A percentile compares a stretch with the other conserved stretches of the same genome.
Conservation (phyloP, 176 grass and related monocot species). For the Triticum turgidum region DNA sequence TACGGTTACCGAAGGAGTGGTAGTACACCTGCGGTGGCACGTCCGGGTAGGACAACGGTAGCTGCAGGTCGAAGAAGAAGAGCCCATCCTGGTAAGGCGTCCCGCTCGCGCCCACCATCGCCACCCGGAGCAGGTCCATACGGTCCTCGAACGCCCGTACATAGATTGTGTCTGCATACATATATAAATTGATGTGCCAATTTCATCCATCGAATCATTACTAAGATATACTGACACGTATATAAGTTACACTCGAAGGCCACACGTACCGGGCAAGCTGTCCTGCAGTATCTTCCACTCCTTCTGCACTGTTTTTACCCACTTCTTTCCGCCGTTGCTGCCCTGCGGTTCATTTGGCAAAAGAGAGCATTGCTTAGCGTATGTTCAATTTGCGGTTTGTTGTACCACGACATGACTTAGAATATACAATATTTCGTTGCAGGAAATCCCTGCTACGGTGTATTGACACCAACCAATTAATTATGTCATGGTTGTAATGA, state of each 20-base stretch:
- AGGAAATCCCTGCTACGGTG: no score
- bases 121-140: slow-evolving; percentile 18
- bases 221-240: no score
- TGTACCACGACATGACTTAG: no score
- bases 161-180: not conserved
- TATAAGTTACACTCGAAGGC: not conserved
- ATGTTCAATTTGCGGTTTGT: no score
- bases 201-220: no score
- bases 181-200: not conserved
- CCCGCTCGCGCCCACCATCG: not conserved
- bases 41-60: not conserved
- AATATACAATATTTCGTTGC: no score
- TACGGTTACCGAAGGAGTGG: not conserved
- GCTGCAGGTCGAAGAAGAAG: slow-evolving; percentile 16
- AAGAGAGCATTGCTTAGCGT: not conserved
- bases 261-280: not conserved
- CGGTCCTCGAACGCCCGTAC: not conserved
- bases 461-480: no score
- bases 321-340: not conserved
- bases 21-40: not conserved
- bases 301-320: not conserved
- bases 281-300: slow-evolving; percentile 7
- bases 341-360: not conserved
- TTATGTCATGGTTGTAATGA: no score
- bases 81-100: slow-evolving; percentile 18